A percentile compares a stretch with the other conserved stretches of the same genome.
Conservation (phyloP, 192 early-diverging fungal genomes). For the Spinellus fusiger region DNA sequence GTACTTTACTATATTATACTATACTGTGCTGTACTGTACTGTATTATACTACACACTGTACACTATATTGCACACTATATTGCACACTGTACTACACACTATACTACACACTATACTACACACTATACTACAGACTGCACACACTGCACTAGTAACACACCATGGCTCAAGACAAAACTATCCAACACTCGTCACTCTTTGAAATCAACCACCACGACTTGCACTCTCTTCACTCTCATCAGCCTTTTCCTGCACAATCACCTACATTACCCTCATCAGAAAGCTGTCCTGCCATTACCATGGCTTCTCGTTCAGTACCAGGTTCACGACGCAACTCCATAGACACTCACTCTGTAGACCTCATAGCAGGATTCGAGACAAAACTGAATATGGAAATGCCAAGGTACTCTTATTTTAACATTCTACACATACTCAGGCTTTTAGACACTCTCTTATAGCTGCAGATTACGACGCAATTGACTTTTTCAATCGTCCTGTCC, state of each 20-base stretch:
- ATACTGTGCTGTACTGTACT: too few species aligned
- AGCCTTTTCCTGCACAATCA: background rate
- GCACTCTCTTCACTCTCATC: background rate
- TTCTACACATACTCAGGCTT: constrained; percentile 32
- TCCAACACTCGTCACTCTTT: background rate
- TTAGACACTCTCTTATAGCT: constrained; percentile 9
- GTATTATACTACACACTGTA: too few species aligned
- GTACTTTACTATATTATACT: too few species aligned
- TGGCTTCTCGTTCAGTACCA: constrained; percentile 50
- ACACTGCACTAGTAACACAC: too few species aligned
- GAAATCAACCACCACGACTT: background rate
- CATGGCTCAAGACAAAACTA: background rate
- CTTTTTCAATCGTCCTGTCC: constrained; percentile 24
- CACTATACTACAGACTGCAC: too few species aligned
- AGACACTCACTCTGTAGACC: constrained; percentile 48
- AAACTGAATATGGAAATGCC: constrained; percentile 22
- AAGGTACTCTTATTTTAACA: background rate
- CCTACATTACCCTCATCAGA: background rate
- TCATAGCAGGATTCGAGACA: constrained; percentile 19
- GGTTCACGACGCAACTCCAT: constrained; percentile 68
- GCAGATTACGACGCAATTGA: constrained; percentile 10
- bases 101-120: too few species aligned
- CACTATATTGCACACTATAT: too few species aligned
- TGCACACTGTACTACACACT: too few species aligned
- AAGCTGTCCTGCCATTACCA: background rate